A percentile compares a stretch with the other conserved stretches of the same genome.
phyloP scores from a whole-genome alignment of 1,284 basidiomycete species.

The Cutaneotrichosporon cyanovorans region DNA sequence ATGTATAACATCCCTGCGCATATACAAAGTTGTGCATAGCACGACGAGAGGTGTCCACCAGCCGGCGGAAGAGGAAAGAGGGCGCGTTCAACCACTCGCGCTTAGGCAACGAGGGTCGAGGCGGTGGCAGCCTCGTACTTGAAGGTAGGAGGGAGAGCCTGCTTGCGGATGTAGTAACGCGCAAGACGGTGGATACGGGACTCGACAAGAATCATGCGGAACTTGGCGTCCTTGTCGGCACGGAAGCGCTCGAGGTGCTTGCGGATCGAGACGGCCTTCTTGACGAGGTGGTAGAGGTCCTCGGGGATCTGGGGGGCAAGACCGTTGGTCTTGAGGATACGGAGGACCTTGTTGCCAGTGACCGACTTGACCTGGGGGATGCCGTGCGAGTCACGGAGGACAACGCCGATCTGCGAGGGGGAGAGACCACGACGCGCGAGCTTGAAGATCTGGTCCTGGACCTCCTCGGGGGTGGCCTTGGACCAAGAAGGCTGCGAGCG shows the following conservation, averaged over 20 bases:
- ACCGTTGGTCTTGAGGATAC: conserved; percentile 93
- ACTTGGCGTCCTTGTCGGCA: conserved; percentile 97
- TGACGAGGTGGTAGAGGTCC: conserved; percentile 99
- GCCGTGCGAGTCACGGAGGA: conserved; percentile 95
- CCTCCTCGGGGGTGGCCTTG: conserved; percentile 91
- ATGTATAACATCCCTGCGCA: conserved; percentile 9
- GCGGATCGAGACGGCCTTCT: conserved; percentile 98
- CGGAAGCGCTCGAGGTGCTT: conserved; percentile 98
- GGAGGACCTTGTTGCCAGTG: conserved; percentile 98
- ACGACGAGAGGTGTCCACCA: not conserved
- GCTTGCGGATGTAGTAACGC: conserved; percentile 96
- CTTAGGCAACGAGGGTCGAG: conserved; percentile 52
- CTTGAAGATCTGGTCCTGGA: conserved; percentile 93
- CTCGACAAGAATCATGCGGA: conserved; percentile 96
- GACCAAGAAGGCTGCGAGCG: conserved; percentile 93
- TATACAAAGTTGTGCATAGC: not conserved
- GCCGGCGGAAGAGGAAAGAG: not conserved
- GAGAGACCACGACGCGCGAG: conserved; percentile 96
- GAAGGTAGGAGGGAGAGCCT: conserved; percentile 95
- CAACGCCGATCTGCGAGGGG: conserved; percentile 96
- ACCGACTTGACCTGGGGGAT: conserved; percentile 93
- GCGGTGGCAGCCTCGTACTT: conserved; percentile 93
- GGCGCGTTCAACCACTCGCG: too few relatives aligned
- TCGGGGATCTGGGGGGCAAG: conserved; percentile 96
- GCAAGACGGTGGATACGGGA: conserved; percentile 94